Conservation (phyloP, 1,284 basidiomycete species). For the Pyrrhoderma lamaoense region DNA sequence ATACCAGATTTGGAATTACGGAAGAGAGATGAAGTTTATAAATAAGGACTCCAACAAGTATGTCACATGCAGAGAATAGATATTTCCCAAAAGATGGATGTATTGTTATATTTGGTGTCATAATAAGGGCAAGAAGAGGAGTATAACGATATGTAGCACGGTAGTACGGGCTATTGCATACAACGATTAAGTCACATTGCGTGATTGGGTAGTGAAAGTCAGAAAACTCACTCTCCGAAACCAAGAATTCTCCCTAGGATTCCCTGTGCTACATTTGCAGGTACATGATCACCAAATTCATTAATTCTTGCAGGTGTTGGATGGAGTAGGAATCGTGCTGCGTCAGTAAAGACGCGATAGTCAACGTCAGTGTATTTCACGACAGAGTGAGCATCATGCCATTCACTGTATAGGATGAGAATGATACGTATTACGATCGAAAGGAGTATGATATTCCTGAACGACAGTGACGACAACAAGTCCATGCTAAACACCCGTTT, state of each 20-base stretch:
- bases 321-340: conserved; percentile 57
- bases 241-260: conserved; percentile 40
- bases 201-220: conserved; percentile 1
- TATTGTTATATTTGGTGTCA: conserved; percentile 75
- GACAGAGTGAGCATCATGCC: conserved; percentile 76
- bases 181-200: conserved; percentile 8
- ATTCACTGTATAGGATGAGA: conserved; percentile 80
- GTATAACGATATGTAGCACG: conserved; percentile 96
- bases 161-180: conserved; percentile 70
- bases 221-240: conserved; percentile 61
- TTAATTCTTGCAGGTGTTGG: conserved; percentile 22
- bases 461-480: conserved; percentile 27
- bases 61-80: conserved; percentile 81
- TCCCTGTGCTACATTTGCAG: conserved; percentile 53
- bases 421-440: conserved; percentile 57
- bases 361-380: conserved; percentile 98
- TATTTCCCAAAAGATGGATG: conserved; percentile 87
- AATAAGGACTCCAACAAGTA: conserved; percentile 76
- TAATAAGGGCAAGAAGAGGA: conserved; percentile 78
- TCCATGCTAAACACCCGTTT: too few relatives aligned
- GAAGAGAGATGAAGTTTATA: conserved; percentile 56
- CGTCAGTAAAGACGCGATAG: conserved; percentile 93
- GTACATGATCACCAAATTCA: conserved; percentile 7
- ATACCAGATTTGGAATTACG: conserved; percentile 32
- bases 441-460: conserved; percentile 44